Evolutionary conservation across 148 eudicot species (phyloP).

Genomic region (Suaeda aralocaspica): DNA sequence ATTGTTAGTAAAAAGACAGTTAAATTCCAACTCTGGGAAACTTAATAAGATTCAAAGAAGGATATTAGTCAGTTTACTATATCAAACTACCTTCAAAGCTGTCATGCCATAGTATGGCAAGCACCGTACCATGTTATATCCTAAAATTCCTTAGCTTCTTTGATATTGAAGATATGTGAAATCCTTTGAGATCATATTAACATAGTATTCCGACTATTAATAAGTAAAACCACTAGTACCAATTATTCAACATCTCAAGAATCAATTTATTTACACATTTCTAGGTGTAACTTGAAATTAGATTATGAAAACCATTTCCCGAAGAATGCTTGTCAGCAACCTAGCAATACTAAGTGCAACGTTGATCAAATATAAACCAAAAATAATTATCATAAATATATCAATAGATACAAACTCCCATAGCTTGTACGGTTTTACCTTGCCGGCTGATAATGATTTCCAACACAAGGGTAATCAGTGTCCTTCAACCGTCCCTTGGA

Average conservation of each 20-base stretch:
- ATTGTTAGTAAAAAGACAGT: not conserved
- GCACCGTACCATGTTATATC: not conserved
- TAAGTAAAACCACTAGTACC: too few relatives aligned
- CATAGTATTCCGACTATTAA: too few relatives aligned
- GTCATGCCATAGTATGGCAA: not conserved
- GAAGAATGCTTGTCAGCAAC: not conserved
- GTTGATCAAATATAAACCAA: too few relatives aligned
- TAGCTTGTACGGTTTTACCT: constrained; percentile 37
- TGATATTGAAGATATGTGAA: too few relatives aligned
- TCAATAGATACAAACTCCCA: not conserved
- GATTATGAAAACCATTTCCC: not conserved
- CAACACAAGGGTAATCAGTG: constrained; percentile 80
- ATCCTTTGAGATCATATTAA: too few relatives aligned
- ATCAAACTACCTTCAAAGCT: too few relatives aligned
- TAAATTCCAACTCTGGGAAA: not conserved
- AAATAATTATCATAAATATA: too few relatives aligned
- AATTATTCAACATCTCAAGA: too few relatives aligned
- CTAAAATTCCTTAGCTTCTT: not conserved
- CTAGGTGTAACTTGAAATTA: too few relatives aligned
- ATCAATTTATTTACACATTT: too few relatives aligned
- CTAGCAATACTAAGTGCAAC: not conserved
- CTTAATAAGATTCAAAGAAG: not conserved
- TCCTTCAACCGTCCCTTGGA: constrained; percentile 82
- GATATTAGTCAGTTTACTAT: too few relatives aligned
- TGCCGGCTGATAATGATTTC: constrained; percentile 85